phyloP scores from a whole-genome alignment of 2,329 filamentous ascomycete species.

The Claviceps lovelessii region DNA sequence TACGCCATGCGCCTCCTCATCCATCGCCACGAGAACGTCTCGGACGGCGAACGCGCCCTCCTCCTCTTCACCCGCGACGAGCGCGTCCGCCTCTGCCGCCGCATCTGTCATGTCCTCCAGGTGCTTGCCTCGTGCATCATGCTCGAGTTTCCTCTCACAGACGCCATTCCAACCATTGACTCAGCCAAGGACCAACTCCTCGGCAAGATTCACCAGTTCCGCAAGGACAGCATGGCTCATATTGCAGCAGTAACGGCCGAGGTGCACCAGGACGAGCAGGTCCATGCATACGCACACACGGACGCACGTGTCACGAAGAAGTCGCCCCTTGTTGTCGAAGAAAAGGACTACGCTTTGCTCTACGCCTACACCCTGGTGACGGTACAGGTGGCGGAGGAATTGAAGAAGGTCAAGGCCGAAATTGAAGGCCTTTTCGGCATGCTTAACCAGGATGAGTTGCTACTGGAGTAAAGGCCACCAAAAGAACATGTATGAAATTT shows the following conservation, averaged over 20 bases:
- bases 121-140: conserved; percentile 89
- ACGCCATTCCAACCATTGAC: conserved; percentile 72
- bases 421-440: conserved; percentile 50
- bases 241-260: conserved; percentile 5
- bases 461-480: conserved; percentile 31
- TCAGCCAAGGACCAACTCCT: conserved; percentile 69
- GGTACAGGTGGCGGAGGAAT: conserved; percentile 50
- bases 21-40: conserved; percentile 60
- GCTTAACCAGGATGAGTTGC: conserved; percentile 42
- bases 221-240: conserved; percentile 45
- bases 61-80: conserved; percentile 68
- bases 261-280: conserved; percentile 3
- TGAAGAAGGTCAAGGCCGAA: conserved; percentile 44
- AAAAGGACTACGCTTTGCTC: conserved; percentile 76
- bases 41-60: conserved; percentile 67
- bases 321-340: conserved; percentile 34
- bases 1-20: conserved; percentile 94
- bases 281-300: neutral
- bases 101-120: conserved; percentile 76
- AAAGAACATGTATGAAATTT: too few relatives aligned
- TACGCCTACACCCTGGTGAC: conserved; percentile 77
- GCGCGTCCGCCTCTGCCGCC: conserved; percentile 64
- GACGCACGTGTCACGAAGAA: conserved; percentile 7
- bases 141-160: conserved; percentile 83
- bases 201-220: conserved; percentile 75